Base-by-base conservation (phyloP, 106 monocot genomes). In the Hemerocallis citrina region DNA sequence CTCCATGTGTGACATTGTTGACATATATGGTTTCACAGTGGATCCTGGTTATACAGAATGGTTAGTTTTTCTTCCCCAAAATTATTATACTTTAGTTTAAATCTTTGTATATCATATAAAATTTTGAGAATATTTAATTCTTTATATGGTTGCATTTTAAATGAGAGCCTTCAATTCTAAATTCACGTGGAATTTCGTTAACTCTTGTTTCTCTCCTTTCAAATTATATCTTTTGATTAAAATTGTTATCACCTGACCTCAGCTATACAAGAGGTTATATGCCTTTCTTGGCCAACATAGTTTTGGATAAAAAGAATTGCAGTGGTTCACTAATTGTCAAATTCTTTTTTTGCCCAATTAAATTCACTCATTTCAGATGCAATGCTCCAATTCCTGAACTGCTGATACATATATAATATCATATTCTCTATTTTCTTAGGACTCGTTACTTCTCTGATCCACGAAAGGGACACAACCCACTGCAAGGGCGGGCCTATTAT, bases 1-100 rank as follows among this genome's bases (percentile, higher is more conserved):
- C 44, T 93, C 92, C 63, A 88, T 88, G 85, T 93, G 92, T 52
- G 88, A 93, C 46, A 60, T 81, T 56, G 77, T 88, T 50, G 84
- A 93, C 70, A 93, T 93, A 57, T 96, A 96, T 57, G 95, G 95
- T 24, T 95, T 96, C 72, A 96, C 95, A 31, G 95, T 96, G 48
- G 95, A 96, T 64, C 95, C 95, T 15, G 86, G 84, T 57, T 96
- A 96, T 64, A 96, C 90, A 61, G 95, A 96, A 69, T 96, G 95
- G 95, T 96, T 21, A 74, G 80, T 76, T 40, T 40, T 12, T 36
- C 7, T 29, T 29, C 61, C 43, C n/a, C 61, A 27, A 61, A 29
- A 61, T 42, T 30, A 43, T 5, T 19, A 17, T 20, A 34, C 1
- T 19, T 57, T 55, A 17, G 28, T 27, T 29, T 3, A 27, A 21